These are phyloP conservation scores for Allium fistulosum DNA, from an alignment of 106 monocot genomes.

Conservation along the genomic window DNA sequence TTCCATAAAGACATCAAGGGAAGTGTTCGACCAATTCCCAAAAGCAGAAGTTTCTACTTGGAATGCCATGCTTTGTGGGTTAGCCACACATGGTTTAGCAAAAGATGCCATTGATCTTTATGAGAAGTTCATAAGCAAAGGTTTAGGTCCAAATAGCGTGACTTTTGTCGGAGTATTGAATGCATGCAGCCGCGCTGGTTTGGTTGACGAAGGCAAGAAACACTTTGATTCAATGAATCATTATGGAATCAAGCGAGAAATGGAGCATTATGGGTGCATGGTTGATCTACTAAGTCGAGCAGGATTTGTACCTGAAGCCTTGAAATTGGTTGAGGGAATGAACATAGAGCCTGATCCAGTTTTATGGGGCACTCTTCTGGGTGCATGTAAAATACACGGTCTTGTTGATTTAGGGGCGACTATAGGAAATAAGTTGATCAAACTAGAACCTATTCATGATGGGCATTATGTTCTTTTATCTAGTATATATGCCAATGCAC, in stretches of 20 bases:
- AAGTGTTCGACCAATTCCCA: slow-evolving; percentile 33
- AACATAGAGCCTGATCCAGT: slow-evolving; percentile 39
- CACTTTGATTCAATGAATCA: slow-evolving; percentile 36
- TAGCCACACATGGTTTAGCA: slow-evolving; percentile 49
- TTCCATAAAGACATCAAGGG: slow-evolving; percentile 24
- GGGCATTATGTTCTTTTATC: slow-evolving; percentile 72
- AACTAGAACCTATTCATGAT: slow-evolving; percentile 52
- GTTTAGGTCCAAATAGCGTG: slow-evolving; percentile 30
- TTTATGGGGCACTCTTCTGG: slow-evolving; percentile 60
- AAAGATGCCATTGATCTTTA: slow-evolving; percentile 43
- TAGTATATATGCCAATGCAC: slow-evolving; percentile 44
- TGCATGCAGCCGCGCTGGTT: slow-evolving; percentile 60
- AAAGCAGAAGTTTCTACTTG: slow-evolving; percentile 46
- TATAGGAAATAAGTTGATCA: slow-evolving; percentile 49
- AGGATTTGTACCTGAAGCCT: slow-evolving; percentile 45
- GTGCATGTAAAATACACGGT: slow-evolving; percentile 55
- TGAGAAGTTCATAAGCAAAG: slow-evolving; percentile 23
- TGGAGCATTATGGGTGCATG: slow-evolving; percentile 82
- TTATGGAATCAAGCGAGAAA: slow-evolving; percentile 48
- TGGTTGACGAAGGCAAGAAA: slow-evolving; percentile 44
- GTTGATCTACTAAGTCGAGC: slow-evolving; percentile 65
- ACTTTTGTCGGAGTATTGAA: slow-evolving; percentile 63
- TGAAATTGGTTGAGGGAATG: slow-evolving; percentile 50
- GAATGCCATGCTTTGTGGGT: slow-evolving; percentile 63
- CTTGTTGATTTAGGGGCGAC: slow-evolving; percentile 35